Base-by-base conservation (phyloP, 2,329 filamentous ascomycete species). In the Anthostomella pinea region DNA sequence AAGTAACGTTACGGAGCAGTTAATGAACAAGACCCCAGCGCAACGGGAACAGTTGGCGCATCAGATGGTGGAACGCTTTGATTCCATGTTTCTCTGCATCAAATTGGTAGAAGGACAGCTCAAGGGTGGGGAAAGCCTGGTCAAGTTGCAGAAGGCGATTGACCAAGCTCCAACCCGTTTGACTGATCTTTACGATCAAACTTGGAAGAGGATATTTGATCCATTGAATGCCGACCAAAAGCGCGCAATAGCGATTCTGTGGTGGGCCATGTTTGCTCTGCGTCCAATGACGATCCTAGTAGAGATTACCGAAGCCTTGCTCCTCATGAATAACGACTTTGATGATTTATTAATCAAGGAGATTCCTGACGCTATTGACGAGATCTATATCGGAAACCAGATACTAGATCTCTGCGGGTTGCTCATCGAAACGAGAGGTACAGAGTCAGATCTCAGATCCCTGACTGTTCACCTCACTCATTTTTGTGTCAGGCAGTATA, bases 81-180 rank as follows among this genome's bases (percentile, higher is more conserved):
- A 58, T 2, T 63, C 59, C 0, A 62, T 63, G 24, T 65, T 66
- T 21, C 27, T 65, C 0, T 63, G 51, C 48, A 41, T 65, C 1
- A 57, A 52, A 10, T 19, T 65, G 39, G 51, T 61, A 8, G 53
- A 54, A 6, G 20, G 48, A 1, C 40, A 49, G 3, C 28, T 65
- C 1, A 37, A 45, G 0, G 45, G 33, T 5, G 42, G 54, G 0
- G 57, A 55, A 41, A 59, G 49, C 14, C 43, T 48, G 22, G 56
- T 53, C 10, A 50, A 59, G 17, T 43, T 66, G 0, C 35, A 58
- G n/a, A 29, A 44, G 5, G 39, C 43, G 0, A 52, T 66, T 6
- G 30, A 58, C 0, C 38, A 54, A 0, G 54, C 51, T 0, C 59
- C 62, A 0, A 29, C 43, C 1, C 56, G 52, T 1, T 53, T 66